Evolutionary conservation across 805 yeast genomes (phyloP).

Genomic region (Starmerella vaccinii): DNA sequence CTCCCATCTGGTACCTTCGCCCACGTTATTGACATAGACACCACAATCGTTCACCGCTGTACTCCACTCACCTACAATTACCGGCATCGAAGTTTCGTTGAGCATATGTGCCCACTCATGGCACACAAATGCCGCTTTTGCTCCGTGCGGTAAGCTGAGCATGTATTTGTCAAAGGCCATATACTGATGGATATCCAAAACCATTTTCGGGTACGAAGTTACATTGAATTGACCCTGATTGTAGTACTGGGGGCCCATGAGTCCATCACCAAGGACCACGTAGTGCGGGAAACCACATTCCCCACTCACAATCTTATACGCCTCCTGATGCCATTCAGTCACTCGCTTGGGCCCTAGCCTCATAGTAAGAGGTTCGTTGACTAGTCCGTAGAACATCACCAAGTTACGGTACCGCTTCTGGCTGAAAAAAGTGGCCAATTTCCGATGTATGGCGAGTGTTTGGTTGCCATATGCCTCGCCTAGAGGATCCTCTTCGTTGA

Average conservation of each 20-base stretch:
- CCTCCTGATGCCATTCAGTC: slow-evolving; percentile 45
- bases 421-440: slow-evolving; percentile 55
- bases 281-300: slow-evolving; percentile 36
- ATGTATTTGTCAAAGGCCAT: slow-evolving; percentile 47
- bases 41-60: slow-evolving; percentile 85
- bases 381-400: slow-evolving; percentile 65
- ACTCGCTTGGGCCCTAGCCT: slow-evolving; percentile 49
- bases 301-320: slow-evolving; percentile 48
- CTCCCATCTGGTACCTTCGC: slow-evolving; percentile 66
- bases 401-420: slow-evolving; percentile 50
- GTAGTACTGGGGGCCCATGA: slow-evolving; percentile 53
- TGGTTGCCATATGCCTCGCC: slow-evolving; percentile 34
- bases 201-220: slow-evolving; percentile 46
- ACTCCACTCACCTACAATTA: slow-evolving; percentile 68
- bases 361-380: slow-evolving; percentile 59
- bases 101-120: slow-evolving; percentile 43
- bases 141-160: slow-evolving; percentile 28
- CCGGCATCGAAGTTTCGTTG: slow-evolving; percentile 50
- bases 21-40: slow-evolving; percentile 71
- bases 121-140: slow-evolving; percentile 32
- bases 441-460: slow-evolving; percentile 45
- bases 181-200: slow-evolving; percentile 79
- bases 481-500: slow-evolving; percentile 36
- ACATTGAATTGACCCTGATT: slow-evolving; percentile 40
- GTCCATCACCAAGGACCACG: slow-evolving; percentile 69